Conservation (phyloP, 1,139 yeast species). For the Groenewaldozyma auringiensis region DNA sequence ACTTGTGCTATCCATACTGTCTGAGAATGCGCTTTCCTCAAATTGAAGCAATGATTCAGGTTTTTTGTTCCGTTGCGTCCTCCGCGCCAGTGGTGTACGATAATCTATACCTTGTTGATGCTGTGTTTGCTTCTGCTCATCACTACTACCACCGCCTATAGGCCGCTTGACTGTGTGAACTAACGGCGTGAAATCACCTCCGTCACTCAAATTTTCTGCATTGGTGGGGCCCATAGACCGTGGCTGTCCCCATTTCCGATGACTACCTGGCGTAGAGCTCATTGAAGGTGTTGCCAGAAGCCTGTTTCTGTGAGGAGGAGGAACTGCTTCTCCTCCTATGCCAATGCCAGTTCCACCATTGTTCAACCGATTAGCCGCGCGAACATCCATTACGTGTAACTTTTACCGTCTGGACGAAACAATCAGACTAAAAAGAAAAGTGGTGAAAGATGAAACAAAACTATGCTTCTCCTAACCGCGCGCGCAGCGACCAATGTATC, state of each 20-base stretch:
- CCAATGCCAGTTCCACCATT: neutral
- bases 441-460: too few species aligned
- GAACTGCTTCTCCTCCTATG: too few species aligned
- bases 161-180: neutral
- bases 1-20: conserved; percentile 16
- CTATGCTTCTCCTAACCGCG: too few species aligned
- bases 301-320: neutral
- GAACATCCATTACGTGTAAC: neutral
- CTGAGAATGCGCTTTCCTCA: conserved; percentile 11
- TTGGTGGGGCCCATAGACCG: neutral
- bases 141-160: conserved; percentile 26
- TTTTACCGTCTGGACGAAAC: neutral
- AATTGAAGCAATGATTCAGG: conserved; percentile 2
- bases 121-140: too few species aligned
- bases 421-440: neutral
- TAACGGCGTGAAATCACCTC: conserved; percentile 1
- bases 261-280: neutral
- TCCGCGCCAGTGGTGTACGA: conserved; percentile 59
- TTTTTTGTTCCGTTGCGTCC: neutral
- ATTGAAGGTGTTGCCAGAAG: conserved; percentile 1
- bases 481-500: too few species aligned
- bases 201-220: neutral
- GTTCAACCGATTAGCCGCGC: neutral
- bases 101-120: conserved; percentile 39
- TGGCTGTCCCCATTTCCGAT: neutral